phyloP scores from a whole-genome alignment of 2,329 filamentous ascomycete species.

The Paecilomyces sp. region DNA sequence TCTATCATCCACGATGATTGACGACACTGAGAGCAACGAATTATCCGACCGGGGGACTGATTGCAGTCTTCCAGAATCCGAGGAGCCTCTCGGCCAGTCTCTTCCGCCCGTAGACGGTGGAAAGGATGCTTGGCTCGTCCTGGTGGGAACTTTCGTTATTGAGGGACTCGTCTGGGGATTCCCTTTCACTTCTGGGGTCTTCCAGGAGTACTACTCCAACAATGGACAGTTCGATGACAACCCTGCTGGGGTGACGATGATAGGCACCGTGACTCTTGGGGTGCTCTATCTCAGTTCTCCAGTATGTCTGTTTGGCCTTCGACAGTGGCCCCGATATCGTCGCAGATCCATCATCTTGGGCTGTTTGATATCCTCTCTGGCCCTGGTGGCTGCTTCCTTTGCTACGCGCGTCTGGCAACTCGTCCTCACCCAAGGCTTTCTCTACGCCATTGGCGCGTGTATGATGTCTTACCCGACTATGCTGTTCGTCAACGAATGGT shows the following conservation, averaged over 20 bases:
- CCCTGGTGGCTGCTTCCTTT: constrained; percentile 3
- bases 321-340: background rate
- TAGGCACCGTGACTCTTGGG: background rate
- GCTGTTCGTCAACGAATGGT: constrained; percentile 46
- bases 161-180: constrained; percentile 47
- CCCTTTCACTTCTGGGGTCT: background rate
- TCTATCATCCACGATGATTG: background rate
- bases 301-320: background rate
- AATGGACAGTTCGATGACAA: background rate
- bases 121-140: constrained; percentile 34
- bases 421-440: background rate
- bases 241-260: background rate
- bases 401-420: constrained; percentile 1
- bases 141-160: constrained; percentile 42
- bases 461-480: constrained; percentile 39
- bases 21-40: background rate
- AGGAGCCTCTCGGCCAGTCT: background rate
- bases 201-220: background rate
- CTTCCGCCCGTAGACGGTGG: constrained; percentile 24
- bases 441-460: background rate
- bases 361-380: constrained; percentile 1
- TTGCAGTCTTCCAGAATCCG: background rate
- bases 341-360: background rate
- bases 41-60: background rate
- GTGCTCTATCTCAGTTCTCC: background rate